phyloP scores from a whole-genome alignment of 176 grass and related monocot genomes.

The Cenchrus fungigraminus region DNA sequence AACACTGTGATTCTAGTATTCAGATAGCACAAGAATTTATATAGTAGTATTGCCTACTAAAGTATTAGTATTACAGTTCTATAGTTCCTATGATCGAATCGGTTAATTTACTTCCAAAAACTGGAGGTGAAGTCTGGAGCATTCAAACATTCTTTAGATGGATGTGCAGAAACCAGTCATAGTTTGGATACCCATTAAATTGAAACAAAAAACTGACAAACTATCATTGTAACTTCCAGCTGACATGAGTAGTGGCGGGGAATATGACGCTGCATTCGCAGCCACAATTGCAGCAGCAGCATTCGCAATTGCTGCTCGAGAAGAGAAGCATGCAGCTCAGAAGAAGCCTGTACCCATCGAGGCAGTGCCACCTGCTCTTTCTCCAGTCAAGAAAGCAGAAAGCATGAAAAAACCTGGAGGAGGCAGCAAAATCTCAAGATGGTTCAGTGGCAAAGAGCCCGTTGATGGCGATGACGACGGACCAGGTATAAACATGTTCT shows the following conservation, averaged over 20 bases:
- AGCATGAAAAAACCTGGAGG: constrained; percentile 56
- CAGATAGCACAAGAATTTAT: not conserved
- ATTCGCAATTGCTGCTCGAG: constrained; percentile 60
- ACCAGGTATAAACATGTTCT: constrained; percentile 52
- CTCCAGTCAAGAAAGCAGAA: constrained; percentile 37
- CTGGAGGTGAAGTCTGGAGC: not conserved
- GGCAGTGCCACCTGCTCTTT: not conserved
- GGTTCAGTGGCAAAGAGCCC: constrained; percentile 64
- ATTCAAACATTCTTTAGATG: not conserved
- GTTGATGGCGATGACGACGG: constrained; percentile 51
- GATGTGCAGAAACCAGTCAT: not conserved
- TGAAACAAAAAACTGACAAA: constrained; percentile 20
- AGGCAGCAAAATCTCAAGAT: constrained; percentile 66
- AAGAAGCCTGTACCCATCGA: constrained; percentile 34
- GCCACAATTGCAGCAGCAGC: constrained; percentile 69
- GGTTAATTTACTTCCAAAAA: not conserved
- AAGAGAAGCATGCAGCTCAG: constrained; percentile 53
- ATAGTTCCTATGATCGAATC: not conserved
- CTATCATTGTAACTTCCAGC: constrained; percentile 31
- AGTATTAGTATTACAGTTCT: not conserved
- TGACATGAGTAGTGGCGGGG: constrained; percentile 47
- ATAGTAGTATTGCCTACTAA: not conserved
- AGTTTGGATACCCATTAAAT: not conserved
- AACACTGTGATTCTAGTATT: not conserved
- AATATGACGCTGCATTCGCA: constrained; percentile 43